Evolutionary conservation across 306 rosid genomes (phyloP), one percentile per base, ranked within the genome.

Genomic region (Quercus engelmannii): DNA sequence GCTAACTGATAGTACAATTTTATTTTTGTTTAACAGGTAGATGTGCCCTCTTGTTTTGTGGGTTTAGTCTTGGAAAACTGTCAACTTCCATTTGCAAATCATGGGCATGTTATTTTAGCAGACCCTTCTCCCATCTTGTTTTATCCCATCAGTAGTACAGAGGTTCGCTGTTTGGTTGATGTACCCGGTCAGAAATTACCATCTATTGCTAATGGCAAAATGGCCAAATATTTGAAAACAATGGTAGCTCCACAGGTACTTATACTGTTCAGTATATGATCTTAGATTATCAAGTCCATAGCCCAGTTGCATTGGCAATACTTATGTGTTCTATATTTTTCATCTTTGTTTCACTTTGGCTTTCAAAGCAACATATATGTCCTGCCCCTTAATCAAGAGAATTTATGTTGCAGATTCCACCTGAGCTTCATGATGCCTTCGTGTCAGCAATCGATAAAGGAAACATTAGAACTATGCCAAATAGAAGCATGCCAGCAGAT

Each of bases 41-140:
- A 91, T 43, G 89, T 82, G 43, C 80, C 82, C 20, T 91, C 95
- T 69, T 84, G 71, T 68, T 87, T 82, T 12, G 91, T 88, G 57
- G 95, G 92, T 65, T 82, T 89, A 81, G 64, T 91, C 21, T 76
- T 91, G 74, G 91, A 91, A 82, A 80, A 85, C 61, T 91, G 92
- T 72, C 75, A 80, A 55, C 92, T 89, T 76, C 92, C 95, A n/a
- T 85, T 70, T 84, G 86, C 82, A 74, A 80, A 87, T 72, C 83
- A 90, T 73, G 94, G 91, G 65, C 92, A 88, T 83, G 88, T 90
- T 49, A 79, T 90, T 77, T 73, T 91, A 11, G 92, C 82, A 9
- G 87, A 85, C 76, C 90, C 91, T 73, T 89, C 95, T 67, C 86
- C 90, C 12, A 81, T 91, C 69, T 78, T 91, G 76, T 82, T 91